A percentile compares a stretch with the other conserved stretches of the same genome.
These are phyloP conservation scores for Lactifluus echinatus DNA, from an alignment of 768 basidiomycete genomes.

Conservation along the genomic window DNA sequence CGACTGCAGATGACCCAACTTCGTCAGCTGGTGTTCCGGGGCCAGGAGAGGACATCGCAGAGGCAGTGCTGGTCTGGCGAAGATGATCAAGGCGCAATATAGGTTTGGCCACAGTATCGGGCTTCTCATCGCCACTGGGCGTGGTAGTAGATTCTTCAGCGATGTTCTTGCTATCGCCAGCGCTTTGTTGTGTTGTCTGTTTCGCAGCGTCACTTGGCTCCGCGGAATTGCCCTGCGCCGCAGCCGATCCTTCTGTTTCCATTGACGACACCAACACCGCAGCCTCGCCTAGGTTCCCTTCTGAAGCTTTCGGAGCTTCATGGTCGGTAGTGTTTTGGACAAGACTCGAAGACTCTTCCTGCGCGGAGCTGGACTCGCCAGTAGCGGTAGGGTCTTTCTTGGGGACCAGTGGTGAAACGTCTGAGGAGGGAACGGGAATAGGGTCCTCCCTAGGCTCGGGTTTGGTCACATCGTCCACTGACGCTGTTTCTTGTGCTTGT, in stretches of 20 bases:
- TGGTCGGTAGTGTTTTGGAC: background rate
- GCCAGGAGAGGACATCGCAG: background rate
- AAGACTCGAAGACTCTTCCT: background rate
- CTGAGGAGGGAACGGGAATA: background rate
- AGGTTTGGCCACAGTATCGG: background rate
- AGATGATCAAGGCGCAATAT: background rate
- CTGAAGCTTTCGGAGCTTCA: background rate
- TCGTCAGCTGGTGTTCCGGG: conserved; percentile 9
- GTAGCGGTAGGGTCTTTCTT: background rate
- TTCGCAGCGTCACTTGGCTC: background rate
- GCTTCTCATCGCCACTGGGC: background rate
- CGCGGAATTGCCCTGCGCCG: background rate
- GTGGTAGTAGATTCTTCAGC: background rate
- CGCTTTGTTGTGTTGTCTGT: background rate
- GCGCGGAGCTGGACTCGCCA: background rate
- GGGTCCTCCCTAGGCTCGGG: background rate
- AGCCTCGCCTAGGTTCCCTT: background rate
- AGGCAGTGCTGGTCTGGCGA: conserved; percentile 3
- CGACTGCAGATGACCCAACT: background rate
- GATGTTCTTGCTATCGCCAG: background rate
- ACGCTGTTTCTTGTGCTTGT: background rate
- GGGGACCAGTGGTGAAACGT: background rate
- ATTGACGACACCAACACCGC: background rate
- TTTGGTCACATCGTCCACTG: background rate
- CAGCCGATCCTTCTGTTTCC: background rate